phyloP scores from a whole-genome alignment of 331 rosid genomes.

The Quercus phellos region DNA sequence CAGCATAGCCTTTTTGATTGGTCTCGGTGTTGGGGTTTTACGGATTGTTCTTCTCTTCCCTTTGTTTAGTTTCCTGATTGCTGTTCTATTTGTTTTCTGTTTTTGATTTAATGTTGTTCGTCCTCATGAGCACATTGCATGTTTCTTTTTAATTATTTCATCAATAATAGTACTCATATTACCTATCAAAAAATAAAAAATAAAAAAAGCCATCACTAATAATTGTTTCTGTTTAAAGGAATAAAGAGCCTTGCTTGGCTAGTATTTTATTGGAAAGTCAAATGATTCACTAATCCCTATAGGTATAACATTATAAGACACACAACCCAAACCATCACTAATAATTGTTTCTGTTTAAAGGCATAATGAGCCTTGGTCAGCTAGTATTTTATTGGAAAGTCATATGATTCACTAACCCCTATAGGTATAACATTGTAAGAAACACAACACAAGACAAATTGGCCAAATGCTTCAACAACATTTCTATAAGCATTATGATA shows the following conservation, averaged over 20 bases:
- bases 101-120: too few relatives aligned
- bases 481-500: constrained; percentile 10
- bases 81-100: too few relatives aligned
- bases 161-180: too few relatives aligned
- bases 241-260: not conserved
- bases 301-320: not conserved
- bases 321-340: not conserved
- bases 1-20: too few relatives aligned
- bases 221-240: not conserved
- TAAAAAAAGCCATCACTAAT: not conserved
- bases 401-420: not conserved
- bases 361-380: not conserved
- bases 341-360: not conserved
- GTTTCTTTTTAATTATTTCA: too few relatives aligned
- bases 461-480: not conserved
- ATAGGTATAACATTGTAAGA: not conserved
- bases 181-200: too few relatives aligned
- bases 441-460: not conserved
- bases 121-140: too few relatives aligned
- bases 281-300: not conserved
- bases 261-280: not conserved
- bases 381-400: not conserved
- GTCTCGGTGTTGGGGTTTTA: too few relatives aligned
- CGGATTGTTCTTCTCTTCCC: too few relatives aligned
- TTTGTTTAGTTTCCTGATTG: too few relatives aligned